Evolutionary conservation across 163 green algal genomes (phyloP).

Genomic region (Scenedesmus sp.): DNA sequence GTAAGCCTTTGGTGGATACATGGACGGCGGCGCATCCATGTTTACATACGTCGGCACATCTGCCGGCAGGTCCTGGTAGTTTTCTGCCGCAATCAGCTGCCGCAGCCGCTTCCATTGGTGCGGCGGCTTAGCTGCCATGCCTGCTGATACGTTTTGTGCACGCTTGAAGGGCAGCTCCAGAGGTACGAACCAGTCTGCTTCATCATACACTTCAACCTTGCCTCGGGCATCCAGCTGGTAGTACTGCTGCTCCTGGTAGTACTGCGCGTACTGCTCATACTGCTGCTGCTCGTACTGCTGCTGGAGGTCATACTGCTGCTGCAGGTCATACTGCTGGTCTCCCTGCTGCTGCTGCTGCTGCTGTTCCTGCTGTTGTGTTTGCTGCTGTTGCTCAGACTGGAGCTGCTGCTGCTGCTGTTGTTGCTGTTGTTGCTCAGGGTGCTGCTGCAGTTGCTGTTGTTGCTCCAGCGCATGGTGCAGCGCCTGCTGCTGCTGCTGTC

Average conservation of each 20-base stretch:
- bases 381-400: neutral
- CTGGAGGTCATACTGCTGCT: neutral
- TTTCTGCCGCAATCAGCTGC: constrained; percentile 49
- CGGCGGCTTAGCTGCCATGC: constrained; percentile 30
- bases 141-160: neutral
- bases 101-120: constrained; percentile 55
- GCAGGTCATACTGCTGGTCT: neutral
- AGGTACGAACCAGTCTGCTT: constrained; percentile 55
- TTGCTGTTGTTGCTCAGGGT: neutral
- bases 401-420: neutral
- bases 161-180: constrained; percentile 53
- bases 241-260: constrained; percentile 1
- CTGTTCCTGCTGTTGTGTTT: neutral
- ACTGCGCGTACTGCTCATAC: neutral
- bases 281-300: constrained; percentile 17
- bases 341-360: neutral
- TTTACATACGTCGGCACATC: constrained; percentile 59
- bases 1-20: constrained; percentile 76
- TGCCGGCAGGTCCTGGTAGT: constrained; percentile 40
- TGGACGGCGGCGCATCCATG: constrained; percentile 71
- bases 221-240: constrained; percentile 38
- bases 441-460: neutral
- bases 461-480: neutral
- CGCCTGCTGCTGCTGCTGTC: neutral
- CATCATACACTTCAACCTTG: constrained; percentile 41